Evolutionary conservation across 2,329 filamentous ascomycete genomes (phyloP), one percentile per base, ranked within the genome.

Genomic region (Penicillium sp.): DNA sequence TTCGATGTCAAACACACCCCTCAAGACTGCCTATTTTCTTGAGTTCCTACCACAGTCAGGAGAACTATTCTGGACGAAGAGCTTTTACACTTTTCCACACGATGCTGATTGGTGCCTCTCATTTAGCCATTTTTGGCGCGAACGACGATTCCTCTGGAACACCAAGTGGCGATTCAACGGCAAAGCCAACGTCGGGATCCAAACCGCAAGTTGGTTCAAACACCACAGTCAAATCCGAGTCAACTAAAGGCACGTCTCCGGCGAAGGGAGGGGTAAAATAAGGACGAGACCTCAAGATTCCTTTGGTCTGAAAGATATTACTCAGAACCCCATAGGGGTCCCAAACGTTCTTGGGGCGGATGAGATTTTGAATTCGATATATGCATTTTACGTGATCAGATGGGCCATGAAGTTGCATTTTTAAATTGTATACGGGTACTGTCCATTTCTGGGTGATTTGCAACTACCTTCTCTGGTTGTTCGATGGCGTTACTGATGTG

Each of bases 71-170:
- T 33, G 30, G 16, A 16, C 7, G 16, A 14, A 26, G 19, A 25
- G 16, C 30, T 35, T 33, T 7, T 22, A 30, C 22, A 22, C 7
- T 22, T n/a, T 6, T 13, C 5, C 14, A 10, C 26, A 38, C 48
- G 10, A 56, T 56, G 46, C 28, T 49, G 16, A 48, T 56, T 7
- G 53, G 53, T 13, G 53, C 53, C 16, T 56, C 53, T 48, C 53
- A 56, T 26, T 19, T 56, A 19, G 53, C 33, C 40, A 19, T 56
- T 7, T 37, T 56, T 25, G 53, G 43, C 25, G 38, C 30, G 16
- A 56, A 56, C 28, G 53, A 42, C 42, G 10, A 5, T 43, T 8
- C 40, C 14, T 45, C 26, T 26, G 53, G 22, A 28, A 38, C 8
- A 19, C 40, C 49, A 10, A 25, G 33, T 1, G 49, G 49, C 8